phyloP scores from a whole-genome alignment of 768 basidiomycete genomes.

The Leccinum uliginosum region DNA sequence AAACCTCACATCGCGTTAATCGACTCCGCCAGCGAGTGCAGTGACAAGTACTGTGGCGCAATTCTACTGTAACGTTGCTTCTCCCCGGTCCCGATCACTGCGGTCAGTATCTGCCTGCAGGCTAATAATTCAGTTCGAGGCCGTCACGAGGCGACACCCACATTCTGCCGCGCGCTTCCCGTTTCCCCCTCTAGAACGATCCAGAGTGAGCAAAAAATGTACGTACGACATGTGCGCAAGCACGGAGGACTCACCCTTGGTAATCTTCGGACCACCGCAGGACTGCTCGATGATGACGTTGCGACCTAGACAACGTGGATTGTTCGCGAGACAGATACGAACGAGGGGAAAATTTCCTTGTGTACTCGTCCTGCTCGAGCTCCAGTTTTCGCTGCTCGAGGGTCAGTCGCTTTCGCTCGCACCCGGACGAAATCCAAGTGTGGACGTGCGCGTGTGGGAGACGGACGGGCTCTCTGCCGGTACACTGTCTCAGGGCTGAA shows the following conservation, averaged over 20 bases:
- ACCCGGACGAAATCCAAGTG: conserved; percentile 15
- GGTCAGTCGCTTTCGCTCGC: conserved; percentile 26
- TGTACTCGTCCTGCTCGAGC: conserved; percentile 29
- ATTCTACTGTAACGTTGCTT: too few species aligned
- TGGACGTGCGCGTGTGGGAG: too few species aligned
- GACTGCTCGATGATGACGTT: conserved; percentile 98
- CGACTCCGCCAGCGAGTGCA: too few species aligned
- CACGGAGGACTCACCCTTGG: conserved; percentile 62
- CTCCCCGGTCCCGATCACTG: too few species aligned
- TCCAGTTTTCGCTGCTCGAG: conserved; percentile 21
- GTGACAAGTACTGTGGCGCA: too few species aligned
- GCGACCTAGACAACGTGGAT: conserved; percentile 50
- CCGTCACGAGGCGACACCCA: too few species aligned
- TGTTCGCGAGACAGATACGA: conserved; percentile 5
- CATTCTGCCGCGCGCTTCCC: too few species aligned
- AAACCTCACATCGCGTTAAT: too few species aligned
- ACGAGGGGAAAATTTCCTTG: conserved; percentile 48
- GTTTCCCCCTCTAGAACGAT: too few species aligned
- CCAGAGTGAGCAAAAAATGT: not conserved
- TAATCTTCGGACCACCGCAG: conserved; percentile 89
- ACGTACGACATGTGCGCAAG: not conserved
- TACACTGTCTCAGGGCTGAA: not conserved
- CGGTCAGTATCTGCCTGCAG: too few species aligned
- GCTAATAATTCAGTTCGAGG: too few species aligned
- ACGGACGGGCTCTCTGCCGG: not conserved